phyloP scores from a whole-genome alignment of 108 stramenopile genomes.

The Fragilariopsis cylindrus region DNA sequence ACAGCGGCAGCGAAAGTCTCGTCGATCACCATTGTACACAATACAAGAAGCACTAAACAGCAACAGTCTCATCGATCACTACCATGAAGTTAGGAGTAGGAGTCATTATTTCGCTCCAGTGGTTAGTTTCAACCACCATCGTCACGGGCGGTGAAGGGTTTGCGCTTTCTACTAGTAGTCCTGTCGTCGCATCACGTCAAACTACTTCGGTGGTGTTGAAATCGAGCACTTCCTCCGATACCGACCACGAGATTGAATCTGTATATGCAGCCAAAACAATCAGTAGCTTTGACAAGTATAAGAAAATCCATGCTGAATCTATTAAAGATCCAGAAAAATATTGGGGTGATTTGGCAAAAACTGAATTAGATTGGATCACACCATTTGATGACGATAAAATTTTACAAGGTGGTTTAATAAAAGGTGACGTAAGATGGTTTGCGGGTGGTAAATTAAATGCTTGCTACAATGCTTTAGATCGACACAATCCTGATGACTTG shows the following conservation, averaged over 20 bases:
- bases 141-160: conserved; percentile 2
- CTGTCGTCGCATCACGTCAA: not conserved
- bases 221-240: not conserved
- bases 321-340: conserved; percentile 58
- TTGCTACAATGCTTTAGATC: conserved; percentile 87
- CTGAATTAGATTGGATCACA: conserved; percentile 62
- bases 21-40: no score
- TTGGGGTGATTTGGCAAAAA: conserved; percentile 66
- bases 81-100: not conserved
- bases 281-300: conserved; percentile 23
- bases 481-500: conserved; percentile 70
- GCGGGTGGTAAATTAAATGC: conserved; percentile 83
- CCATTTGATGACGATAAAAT: conserved; percentile 48
- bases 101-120: not conserved
- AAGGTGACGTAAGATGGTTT: conserved; percentile 79
- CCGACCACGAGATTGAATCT: conserved; percentile 10
- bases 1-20: no score
- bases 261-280: conserved; percentile 24
- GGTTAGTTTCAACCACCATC: not conserved
- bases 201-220: not conserved
- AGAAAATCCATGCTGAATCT: conserved; percentile 14
- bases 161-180: conserved; percentile 1
- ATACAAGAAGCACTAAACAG: no score
- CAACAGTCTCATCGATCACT: not conserved
- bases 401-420: conserved; percentile 48